Evolutionary conservation across 495 filamentous ascomycete genomes (phyloP).

Genomic region (Trichoderma virens): DNA sequence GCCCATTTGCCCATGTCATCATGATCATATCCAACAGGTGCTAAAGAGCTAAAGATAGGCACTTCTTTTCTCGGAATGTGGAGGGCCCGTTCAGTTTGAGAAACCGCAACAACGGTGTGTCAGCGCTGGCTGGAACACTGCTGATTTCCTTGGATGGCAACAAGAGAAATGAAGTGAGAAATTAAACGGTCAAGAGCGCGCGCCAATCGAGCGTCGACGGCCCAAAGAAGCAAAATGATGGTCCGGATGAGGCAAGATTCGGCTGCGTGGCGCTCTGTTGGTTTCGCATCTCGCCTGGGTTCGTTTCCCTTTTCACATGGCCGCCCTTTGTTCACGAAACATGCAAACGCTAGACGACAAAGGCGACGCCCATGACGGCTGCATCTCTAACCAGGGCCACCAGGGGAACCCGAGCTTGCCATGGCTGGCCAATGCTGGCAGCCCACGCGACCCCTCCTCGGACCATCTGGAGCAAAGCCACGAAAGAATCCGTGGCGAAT

Average conservation of each 20-base stretch:
- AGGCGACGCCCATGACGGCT: not conserved
- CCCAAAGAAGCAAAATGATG: not conserved
- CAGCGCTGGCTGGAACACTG: not conserved
- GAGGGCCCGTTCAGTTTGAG: not conserved
- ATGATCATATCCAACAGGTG: not conserved
- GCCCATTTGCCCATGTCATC: not conserved
- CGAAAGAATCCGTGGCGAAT: conserved; percentile 29
- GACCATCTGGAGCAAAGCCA: conserved; percentile 35
- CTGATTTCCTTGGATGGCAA: not conserved
- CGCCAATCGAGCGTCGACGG: not conserved
- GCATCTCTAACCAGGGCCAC: not conserved
- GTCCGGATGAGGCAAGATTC: not conserved
- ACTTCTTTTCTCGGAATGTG: not conserved
- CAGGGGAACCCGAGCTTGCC: not conserved
- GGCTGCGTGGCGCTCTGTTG: not conserved
- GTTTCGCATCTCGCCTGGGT: not conserved
- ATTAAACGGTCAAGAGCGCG: not conserved
- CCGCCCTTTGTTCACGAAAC: not conserved
- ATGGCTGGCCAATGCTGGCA: conserved; percentile 28
- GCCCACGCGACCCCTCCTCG: conserved; percentile 39
- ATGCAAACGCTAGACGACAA: not conserved
- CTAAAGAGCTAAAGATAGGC: conserved; percentile 3
- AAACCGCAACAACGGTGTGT: not conserved
- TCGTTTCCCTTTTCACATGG: not conserved
- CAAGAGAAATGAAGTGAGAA: not conserved